phyloP scores from a whole-genome alignment of 306 rosid species.

The Elaeagnus macrophylla region DNA sequence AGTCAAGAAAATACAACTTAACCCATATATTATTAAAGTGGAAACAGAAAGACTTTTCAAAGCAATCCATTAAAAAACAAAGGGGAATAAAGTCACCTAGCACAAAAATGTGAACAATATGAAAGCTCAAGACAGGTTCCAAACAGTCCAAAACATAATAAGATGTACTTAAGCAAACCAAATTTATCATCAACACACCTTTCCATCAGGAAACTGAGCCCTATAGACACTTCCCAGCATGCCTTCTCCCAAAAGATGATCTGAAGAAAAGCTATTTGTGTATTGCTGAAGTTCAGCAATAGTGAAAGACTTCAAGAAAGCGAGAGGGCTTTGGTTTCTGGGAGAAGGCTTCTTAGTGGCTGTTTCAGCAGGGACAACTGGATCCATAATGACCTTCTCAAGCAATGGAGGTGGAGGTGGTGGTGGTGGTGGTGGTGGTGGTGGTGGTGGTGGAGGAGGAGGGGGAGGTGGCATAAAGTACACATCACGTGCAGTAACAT shows the following conservation, averaged over 20 bases:
- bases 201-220: constrained; percentile 88
- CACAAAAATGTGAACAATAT: background rate
- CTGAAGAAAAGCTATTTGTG: constrained; percentile 90
- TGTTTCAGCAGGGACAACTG: constrained; percentile 29
- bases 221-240: constrained; percentile 84
- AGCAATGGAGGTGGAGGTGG: constrained; percentile 45
- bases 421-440: constrained; percentile 20
- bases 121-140: constrained; percentile 5
- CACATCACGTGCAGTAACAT: constrained; percentile 35
- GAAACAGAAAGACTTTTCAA: background rate
- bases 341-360: constrained; percentile 33
- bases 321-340: constrained; percentile 27
- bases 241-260: constrained; percentile 78
- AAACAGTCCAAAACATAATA: constrained; percentile 5
- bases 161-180: constrained; percentile 11
- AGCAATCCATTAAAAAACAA: background rate
- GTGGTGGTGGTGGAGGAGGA: constrained; percentile 33
- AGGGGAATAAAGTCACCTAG: background rate
- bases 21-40: too few relatives aligned
- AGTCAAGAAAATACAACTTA: too few relatives aligned
- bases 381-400: constrained; percentile 55
- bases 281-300: constrained; percentile 91
- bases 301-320: constrained; percentile 57
- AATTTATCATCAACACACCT: constrained; percentile 45
- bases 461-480: constrained; percentile 49